Evolutionary conservation across 306 rosid species (phyloP).

Genomic region (Prunus campanulata): DNA sequence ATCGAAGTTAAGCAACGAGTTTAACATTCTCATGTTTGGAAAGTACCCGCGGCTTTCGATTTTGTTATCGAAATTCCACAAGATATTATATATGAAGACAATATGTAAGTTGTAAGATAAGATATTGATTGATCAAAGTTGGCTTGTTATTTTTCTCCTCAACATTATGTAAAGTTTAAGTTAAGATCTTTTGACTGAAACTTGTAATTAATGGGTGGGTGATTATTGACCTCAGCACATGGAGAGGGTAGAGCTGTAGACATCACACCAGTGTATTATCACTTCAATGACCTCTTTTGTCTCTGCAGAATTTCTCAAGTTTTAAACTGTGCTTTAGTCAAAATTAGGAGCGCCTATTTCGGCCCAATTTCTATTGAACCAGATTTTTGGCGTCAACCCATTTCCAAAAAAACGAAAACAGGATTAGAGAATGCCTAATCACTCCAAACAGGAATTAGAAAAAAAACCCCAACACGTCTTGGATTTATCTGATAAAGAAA

Average conservation of each 20-base stretch:
- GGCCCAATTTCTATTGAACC: not conserved
- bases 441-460: not conserved
- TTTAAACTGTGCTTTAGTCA: not conserved
- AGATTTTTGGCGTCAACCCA: not conserved
- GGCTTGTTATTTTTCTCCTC: too few species aligned
- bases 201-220: too few species aligned
- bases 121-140: too few species aligned
- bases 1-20: not conserved
- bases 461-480: not conserved
- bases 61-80: not conserved
- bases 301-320: not conserved
- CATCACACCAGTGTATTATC: not conserved
- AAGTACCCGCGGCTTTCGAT: not conserved
- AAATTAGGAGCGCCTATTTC: not conserved
- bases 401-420: not conserved
- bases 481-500: not conserved
- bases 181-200: too few species aligned
- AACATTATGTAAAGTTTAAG: too few species aligned
- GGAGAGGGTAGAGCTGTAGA: too few species aligned
- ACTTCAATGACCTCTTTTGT: not conserved
- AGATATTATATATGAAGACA: too few species aligned
- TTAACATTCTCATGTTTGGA: not conserved
- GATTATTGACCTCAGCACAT: too few species aligned
- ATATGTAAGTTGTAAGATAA: too few species aligned
- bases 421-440: not conserved